These are phyloP conservation scores for Candida sanyaensis DNA, from an alignment of 1,139 yeast genomes.

Conservation along the genomic window DNA sequence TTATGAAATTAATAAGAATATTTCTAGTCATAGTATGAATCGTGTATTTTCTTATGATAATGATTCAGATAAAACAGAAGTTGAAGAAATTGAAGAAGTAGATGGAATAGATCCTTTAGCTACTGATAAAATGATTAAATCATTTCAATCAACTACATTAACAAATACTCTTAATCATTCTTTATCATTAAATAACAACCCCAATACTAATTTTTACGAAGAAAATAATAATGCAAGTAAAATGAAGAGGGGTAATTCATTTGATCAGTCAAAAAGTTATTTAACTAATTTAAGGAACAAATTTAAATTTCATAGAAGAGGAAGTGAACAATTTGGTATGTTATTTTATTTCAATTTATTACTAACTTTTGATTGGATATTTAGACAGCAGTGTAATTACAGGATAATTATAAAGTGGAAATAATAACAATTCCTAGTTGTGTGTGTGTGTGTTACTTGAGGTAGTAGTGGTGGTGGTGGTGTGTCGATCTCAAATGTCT, in stretches of 20 bases:
- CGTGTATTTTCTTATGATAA: neutral
- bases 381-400: neutral
- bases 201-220: neutral
- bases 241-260: slow-evolving; percentile 19
- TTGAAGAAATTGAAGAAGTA: slow-evolving; percentile 3
- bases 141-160: slow-evolving; percentile 7
- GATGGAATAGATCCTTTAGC: neutral
- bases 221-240: neutral
- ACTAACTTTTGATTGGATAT: neutral
- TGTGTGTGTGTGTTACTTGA: too few relatives aligned
- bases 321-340: slow-evolving; percentile 42
- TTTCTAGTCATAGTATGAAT: neutral
- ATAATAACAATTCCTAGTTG: too few relatives aligned
- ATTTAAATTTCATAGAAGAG: slow-evolving; percentile 22
- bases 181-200: neutral
- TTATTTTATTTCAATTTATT: slow-evolving; percentile 19
- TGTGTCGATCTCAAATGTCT: too few relatives aligned
- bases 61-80: slow-evolving; percentile 3
- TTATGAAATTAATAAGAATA: slow-evolving; percentile 2
- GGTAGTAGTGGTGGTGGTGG: neutral
- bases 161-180: slow-evolving; percentile 4
- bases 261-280: slow-evolving; percentile 42
- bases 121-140: slow-evolving; percentile 1
- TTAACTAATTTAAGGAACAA: slow-evolving; percentile 19
- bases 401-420: too few relatives aligned